Percentiles rank a stretch among this genome's conserved stretches.
These are phyloP conservation scores for Sordariomycetes sp. DNA, from an alignment of 2,329 filamentous ascomycete species.

Conservation along the genomic window DNA sequence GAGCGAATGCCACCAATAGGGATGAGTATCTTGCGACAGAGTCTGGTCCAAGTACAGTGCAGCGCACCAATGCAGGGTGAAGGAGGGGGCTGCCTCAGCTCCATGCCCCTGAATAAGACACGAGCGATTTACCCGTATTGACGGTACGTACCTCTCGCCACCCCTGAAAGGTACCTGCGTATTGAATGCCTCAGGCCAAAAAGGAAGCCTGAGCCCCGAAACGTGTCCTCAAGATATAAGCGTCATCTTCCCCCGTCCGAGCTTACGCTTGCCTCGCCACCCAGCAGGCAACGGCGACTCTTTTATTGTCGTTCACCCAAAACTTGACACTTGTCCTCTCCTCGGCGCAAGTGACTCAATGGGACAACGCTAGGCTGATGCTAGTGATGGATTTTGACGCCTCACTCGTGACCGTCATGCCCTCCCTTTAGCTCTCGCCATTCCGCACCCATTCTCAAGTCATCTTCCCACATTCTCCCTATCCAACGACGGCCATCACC, in stretches of 20 bases:
- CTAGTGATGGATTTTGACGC: background rate
- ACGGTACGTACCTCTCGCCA: background rate
- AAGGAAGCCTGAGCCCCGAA: background rate
- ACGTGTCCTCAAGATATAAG: slow-evolving; percentile 24
- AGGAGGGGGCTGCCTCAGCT: background rate
- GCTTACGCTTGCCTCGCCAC: background rate
- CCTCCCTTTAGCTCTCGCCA: background rate
- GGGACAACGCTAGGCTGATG: slow-evolving; percentile 2
- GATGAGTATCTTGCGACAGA: background rate
- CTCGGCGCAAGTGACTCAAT: slow-evolving; percentile 1
- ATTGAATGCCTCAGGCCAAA: background rate
- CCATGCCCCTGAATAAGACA: background rate
- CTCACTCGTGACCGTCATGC: background rate
- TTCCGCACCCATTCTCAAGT: slow-evolving; percentile 3
- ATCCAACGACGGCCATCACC: background rate
- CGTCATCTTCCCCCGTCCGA: slow-evolving; percentile 11
- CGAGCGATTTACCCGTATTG: background rate
- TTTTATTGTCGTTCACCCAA: background rate
- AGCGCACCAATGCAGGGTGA: background rate
- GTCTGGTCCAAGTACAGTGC: background rate
- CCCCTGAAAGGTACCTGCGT: background rate
- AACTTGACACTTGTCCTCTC: background rate
- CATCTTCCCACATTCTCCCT: background rate
- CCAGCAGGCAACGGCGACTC: background rate
- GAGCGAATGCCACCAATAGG: background rate